Evolutionary conservation across 306 rosid species (phyloP), one percentile per base, ranked within the genome.

Genomic region (Phaseolus lunatus): DNA sequence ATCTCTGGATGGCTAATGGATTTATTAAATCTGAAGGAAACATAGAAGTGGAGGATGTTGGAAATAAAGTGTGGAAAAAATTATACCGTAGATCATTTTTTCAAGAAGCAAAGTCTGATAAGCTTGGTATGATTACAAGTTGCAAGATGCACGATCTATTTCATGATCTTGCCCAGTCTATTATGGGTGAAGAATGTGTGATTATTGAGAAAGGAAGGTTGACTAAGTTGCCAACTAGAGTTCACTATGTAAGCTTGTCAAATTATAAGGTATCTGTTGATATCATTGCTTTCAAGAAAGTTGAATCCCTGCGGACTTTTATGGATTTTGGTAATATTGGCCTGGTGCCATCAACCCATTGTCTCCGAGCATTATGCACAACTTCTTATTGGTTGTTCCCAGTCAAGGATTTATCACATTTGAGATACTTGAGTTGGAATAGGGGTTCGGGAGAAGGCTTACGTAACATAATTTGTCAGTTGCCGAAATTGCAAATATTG

Each of bases 121-220:
- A 3, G 5, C 12, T 0, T 24, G 64, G 64, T 24, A 57, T 26
- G 9, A 5, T 24, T 2, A 26, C 7, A 57, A 26, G 18, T 57
- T 57, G 12, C 64, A 57, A 57, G 64, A 57, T 57, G 64, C 64
- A 57, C 24, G 64, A 57, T 57, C 37, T 65, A 56, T 64, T 83
- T 44, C 85, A 85, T 52, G 79, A 64, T 48, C 73, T 82, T 72
- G 85, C 86, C 7, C 70, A 72, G 35, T 31, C 71, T 8, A 18
- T 79, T 31, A 44, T 61, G 50, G 54, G 69, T 4, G 61, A 49
- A 22, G 61, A 74, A 12, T 67, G 54, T 33, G n/a, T 2, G 15
- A 20, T 24, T 44, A 64, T 18, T 0, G 7, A 43, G 4, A 1
- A 5, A 2, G 19, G 2, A 27, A 67, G 24, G 48, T 12, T 67